Base-by-base conservation (phyloP, 2,329 filamentous ascomycete genomes). In the Colletotrichum liaoningense region DNA sequence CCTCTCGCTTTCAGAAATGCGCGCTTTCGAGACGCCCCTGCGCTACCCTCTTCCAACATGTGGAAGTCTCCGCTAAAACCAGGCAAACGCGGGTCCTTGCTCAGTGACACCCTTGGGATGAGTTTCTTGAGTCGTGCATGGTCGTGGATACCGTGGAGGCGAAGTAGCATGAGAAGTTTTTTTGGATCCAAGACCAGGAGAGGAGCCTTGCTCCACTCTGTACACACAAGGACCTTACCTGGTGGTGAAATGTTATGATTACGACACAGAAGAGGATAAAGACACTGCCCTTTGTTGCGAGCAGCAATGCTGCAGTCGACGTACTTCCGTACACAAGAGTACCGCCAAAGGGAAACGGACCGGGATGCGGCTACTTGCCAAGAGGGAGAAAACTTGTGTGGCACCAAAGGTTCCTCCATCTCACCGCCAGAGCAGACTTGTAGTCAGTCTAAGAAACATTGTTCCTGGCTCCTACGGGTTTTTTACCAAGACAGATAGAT, bases 51-150 rank as follows among this genome's bases (percentile, higher is more conserved):
- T 11, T 28, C 46, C 46, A 64, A 57, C 52, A 59, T 38, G 59
- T 62, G 66, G 46, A 59, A 24, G 65, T 66, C 54, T 74, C 74
- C 74, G 73, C 73, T 74, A 75, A 72, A 74, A 75, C 65, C 64
- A 75, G 72, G 74, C 68, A 75, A 75, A 67, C 72, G 72, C 69
- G 69, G 72, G 67, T 57, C 67, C 71, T 52, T 49, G 62, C 26
- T 62, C 33, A 71, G 42, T 65, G 71, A 73, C 52, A 71, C 67
- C 46, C 46, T 38, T 70, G 62, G 71, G 60, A 71, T 52, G 71
- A 71, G 67, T 73, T 71, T 71, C 71, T 73, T 73, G 71, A 73
- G 71, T 73, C 67, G 71, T 66, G 67, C 62, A 73, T 73, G 56
- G 71, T 22, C 71, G 71, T 73, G 71, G 71, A 73, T 73, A 73